Conservation (phyloP, 2,329 filamentous ascomycete species). For the Didymella sp. region DNA sequence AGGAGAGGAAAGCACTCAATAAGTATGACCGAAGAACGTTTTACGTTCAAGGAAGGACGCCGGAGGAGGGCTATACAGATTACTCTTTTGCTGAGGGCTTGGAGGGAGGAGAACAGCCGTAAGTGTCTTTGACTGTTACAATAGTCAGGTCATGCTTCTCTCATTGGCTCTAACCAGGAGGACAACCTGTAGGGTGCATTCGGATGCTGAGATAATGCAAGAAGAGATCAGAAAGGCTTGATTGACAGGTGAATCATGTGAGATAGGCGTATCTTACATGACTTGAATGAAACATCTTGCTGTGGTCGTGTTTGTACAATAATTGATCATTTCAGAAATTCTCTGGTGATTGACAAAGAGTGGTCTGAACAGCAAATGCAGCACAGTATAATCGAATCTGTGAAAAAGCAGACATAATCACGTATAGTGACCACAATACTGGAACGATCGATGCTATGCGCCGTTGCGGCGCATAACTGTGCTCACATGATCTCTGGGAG, state of each 20-base stretch:
- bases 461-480: neutral
- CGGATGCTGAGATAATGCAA: neutral
- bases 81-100: constrained; percentile 8
- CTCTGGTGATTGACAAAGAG: neutral
- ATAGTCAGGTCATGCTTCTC: too few relatives aligned
- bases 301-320: neutral
- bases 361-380: neutral
- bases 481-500: neutral
- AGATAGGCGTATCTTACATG: neutral
- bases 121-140: neutral
- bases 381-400: neutral
- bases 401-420: neutral
- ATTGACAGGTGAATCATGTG: too few relatives aligned
- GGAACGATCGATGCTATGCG: too few relatives aligned
- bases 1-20: neutral
- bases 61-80: constrained; percentile 10
- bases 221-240: neutral
- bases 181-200: too few relatives aligned
- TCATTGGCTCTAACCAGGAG: too few relatives aligned
- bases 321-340: neutral
- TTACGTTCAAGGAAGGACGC: constrained; percentile 3
- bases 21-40: constrained; percentile 14
- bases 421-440: neutral
- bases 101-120: neutral
- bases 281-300: neutral